Conservation (phyloP, 1,139 yeast species). For the Candida sp. region DNA sequence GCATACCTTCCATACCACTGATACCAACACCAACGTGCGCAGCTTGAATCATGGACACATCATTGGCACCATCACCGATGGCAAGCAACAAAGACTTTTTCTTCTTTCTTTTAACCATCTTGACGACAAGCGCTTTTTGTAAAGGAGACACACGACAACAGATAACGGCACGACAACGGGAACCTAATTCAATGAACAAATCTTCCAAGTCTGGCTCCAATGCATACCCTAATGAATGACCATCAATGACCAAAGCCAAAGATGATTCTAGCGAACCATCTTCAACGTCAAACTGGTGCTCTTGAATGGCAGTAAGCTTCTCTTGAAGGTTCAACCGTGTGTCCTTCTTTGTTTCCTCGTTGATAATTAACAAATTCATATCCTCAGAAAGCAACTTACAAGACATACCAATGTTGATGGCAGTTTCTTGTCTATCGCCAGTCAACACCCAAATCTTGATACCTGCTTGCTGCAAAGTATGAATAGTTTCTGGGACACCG, state of each 20-base stretch:
- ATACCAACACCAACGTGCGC: slow-evolving; percentile 99
- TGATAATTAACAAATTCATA: slow-evolving; percentile 89
- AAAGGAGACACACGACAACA: slow-evolving; percentile 99
- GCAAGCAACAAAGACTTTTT: slow-evolving; percentile 80
- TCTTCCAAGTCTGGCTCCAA: slow-evolving; percentile 83
- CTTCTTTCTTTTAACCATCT: slow-evolving; percentile 67
- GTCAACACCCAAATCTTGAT: slow-evolving; percentile 98
- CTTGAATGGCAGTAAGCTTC: slow-evolving; percentile 75
- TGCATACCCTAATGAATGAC: slow-evolving; percentile 86
- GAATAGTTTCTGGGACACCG: slow-evolving; percentile 98
- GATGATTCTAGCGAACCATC: slow-evolving; percentile 60
- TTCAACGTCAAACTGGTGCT: slow-evolving; percentile 71
- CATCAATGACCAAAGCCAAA: slow-evolving; percentile 92
- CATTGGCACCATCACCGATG: slow-evolving; percentile 98
- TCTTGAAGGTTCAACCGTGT: slow-evolving; percentile 74
- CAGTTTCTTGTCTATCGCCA: slow-evolving; percentile 99
- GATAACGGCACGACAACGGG: slow-evolving; percentile 87
- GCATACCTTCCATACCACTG: slow-evolving; percentile 99
- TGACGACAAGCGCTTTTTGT: slow-evolving; percentile 96
- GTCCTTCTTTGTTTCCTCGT: slow-evolving; percentile 81
- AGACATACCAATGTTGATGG: slow-evolving; percentile 98
- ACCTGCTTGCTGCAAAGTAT: slow-evolving; percentile 94
- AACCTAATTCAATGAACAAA: slow-evolving; percentile 77
- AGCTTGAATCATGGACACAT: slow-evolving; percentile 98
- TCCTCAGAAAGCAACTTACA: slow-evolving; percentile 94